Conservation (phyloP, 2,329 filamentous ascomycete genomes). For the Nectriaceae sp. region DNA sequence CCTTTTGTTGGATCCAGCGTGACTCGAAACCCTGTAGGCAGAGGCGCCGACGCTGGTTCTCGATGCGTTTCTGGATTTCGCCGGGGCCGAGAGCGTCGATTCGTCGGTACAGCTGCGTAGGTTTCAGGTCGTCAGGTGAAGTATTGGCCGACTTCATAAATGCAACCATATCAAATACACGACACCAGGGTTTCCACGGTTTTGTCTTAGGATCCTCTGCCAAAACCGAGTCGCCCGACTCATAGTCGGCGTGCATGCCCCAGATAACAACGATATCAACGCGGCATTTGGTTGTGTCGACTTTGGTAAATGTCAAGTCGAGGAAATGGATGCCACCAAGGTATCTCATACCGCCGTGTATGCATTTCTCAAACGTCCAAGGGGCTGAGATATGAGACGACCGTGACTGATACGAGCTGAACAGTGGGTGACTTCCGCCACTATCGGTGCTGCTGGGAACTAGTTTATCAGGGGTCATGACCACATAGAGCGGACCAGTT, state of each 20-base stretch:
- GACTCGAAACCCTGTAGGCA: background rate
- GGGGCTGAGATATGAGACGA: constrained; percentile 17
- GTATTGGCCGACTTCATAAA: constrained; percentile 12
- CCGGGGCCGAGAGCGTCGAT: constrained; percentile 5
- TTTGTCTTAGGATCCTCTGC: background rate
- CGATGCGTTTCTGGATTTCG: constrained; percentile 16
- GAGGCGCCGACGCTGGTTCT: constrained; percentile 13
- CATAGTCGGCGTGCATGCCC: constrained; percentile 16
- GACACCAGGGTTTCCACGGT: constrained; percentile 20
- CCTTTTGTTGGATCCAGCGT: background rate
- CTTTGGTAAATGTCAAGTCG: constrained; percentile 4
- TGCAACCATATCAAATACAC: constrained; percentile 14
- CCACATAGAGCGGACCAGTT: constrained; percentile 22
- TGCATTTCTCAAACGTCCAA: constrained; percentile 19
- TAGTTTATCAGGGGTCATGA: constrained; percentile 1
- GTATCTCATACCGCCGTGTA: constrained; percentile 5
- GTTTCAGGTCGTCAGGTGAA: background rate
- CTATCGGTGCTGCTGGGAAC: background rate
- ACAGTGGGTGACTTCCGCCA: constrained; percentile 15
- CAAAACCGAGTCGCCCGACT: background rate
- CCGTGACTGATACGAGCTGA: constrained; percentile 15
- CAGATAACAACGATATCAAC: constrained; percentile 17
- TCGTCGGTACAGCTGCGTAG: constrained; percentile 11
- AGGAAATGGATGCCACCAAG: constrained; percentile 25
- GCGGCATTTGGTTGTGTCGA: background rate